Base-by-base conservation (phyloP, 2,329 filamentous ascomycete genomes). In the Polytolypa hystricis region DNA sequence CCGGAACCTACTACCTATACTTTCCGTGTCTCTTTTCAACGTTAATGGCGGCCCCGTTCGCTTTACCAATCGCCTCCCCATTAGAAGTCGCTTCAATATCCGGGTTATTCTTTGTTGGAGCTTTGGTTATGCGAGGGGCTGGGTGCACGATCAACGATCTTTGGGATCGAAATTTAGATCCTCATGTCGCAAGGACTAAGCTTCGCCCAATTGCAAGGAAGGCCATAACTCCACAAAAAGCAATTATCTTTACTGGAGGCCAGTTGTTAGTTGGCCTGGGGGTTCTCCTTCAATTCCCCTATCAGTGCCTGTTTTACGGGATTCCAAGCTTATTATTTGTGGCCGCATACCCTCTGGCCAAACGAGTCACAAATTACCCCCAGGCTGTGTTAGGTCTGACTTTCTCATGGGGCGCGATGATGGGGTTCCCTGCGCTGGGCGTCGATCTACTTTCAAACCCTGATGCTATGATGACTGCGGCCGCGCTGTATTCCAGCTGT, bases 91-190 rank as follows among this genome's bases (percentile, higher is more conserved):
- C 57, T 41, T 60, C 55, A 33, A 58, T 56, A 26, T 52, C 50
- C 27, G 61, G 51, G 15, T 54, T 60, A 17, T 64, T 61, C 43
- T 65, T 60, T 45, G 57, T 52, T 10, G 58, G 61, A 27, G 65
- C 64, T 11, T 49, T 72, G 43, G 58, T 73, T 35, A 62, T 72
- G 55, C 62, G 70, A 35, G 64, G 67, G 17, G 63, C 63, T 14
- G 60, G 66, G 4, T 75, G 71, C 47, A 62, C 69, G 0, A 73
- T 72, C 56, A 75, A 76, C 47, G 71, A 75, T 46, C 61, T 66
- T 21, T 63, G 69, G 52, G 72, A 76, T 45, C 62, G 65, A 32
- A 66, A 70, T 30, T 56, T 72, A 35, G 72, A 76, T 45, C 65
- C 67, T 3, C 57, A 66, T 41, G 69, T 71, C 7, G 60, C 59